Conservation (phyloP, 345 rosid species). For the Populus nigra region DNA sequence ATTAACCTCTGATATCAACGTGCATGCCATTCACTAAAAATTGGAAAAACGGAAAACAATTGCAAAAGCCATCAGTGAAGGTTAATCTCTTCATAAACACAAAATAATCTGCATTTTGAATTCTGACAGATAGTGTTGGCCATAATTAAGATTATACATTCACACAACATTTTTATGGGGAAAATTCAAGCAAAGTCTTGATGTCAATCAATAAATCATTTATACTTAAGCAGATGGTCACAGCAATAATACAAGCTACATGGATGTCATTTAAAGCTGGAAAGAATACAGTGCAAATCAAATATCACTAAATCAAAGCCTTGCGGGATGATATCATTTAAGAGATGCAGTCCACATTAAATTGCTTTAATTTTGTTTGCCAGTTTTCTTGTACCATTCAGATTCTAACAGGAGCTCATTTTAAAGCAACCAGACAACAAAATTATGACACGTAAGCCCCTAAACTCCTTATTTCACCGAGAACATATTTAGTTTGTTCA, state of each 20-base stretch:
- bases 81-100: neutral
- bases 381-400: too few relatives aligned
- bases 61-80: neutral
- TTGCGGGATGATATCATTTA: too few relatives aligned
- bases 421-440: too few relatives aligned
- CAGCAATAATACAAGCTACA: neutral
- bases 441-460: too few relatives aligned
- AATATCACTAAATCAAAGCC: neutral
- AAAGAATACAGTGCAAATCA: neutral
- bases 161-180: neutral
- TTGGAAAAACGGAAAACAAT: neutral
- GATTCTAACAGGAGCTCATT: too few relatives aligned
- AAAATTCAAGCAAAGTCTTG: neutral
- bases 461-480: too few relatives aligned
- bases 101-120: neutral
- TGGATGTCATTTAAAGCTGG: neutral
- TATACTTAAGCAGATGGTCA: neutral
- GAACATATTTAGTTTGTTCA: neutral
- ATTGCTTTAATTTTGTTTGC: too few relatives aligned
- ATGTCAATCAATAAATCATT: neutral
- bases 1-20: neutral
- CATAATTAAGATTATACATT: neutral
- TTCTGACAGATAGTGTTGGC: neutral
- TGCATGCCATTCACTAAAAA: neutral
- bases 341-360: too few relatives aligned